phyloP scores from a whole-genome alignment of 1,284 basidiomycete genomes.

The Boletus semigastroideus region DNA sequence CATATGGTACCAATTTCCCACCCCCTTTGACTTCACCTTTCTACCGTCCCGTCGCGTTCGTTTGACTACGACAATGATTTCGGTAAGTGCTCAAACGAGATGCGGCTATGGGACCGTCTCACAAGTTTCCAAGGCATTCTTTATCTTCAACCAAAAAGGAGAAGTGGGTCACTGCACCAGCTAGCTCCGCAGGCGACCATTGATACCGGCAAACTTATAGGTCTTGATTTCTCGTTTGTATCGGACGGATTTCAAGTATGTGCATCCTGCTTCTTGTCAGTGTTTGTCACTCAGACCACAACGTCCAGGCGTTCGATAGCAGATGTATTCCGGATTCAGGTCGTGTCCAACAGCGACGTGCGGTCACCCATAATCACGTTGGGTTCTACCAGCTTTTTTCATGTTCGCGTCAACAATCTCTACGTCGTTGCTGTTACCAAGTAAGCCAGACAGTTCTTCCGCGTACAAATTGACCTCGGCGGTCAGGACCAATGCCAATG shows the following conservation, averaged over 20 bases:
- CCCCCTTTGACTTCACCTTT: slow-evolving; percentile 3
- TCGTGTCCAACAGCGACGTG: slow-evolving; percentile 95
- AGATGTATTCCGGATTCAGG: slow-evolving; percentile 97
- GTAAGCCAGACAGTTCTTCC: slow-evolving; percentile 44
- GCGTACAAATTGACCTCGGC: not conserved
- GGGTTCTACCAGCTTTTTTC: slow-evolving; percentile 96
- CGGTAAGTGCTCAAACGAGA: slow-evolving; percentile 32
- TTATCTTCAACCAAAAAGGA: slow-evolving; percentile 97
- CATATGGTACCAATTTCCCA: not conserved
- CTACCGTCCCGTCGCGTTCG: slow-evolving; percentile 9
- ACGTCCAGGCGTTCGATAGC: slow-evolving; percentile 86
- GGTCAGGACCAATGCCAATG: slow-evolving; percentile 91
- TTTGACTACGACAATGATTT: slow-evolving; percentile 35
- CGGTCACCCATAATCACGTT: slow-evolving; percentile 97
- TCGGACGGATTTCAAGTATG: slow-evolving; percentile 90
- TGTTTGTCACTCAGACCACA: not conserved
- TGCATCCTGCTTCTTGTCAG: not conserved
- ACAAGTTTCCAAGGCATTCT: slow-evolving; percentile 74
- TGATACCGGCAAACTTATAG: slow-evolving; percentile 40
- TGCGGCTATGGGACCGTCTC: slow-evolving; percentile 3
- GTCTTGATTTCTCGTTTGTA: slow-evolving; percentile 93
- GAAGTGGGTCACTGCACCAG: slow-evolving; percentile 56
- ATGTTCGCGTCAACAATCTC: slow-evolving; percentile 92
- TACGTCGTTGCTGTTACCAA: slow-evolving; percentile 95
- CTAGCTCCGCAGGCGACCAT: not conserved